Evolutionary conservation across 2,329 filamentous ascomycete genomes (phyloP), one percentile per base, ranked within the genome.

Genomic region (Fusarium sp.): DNA sequence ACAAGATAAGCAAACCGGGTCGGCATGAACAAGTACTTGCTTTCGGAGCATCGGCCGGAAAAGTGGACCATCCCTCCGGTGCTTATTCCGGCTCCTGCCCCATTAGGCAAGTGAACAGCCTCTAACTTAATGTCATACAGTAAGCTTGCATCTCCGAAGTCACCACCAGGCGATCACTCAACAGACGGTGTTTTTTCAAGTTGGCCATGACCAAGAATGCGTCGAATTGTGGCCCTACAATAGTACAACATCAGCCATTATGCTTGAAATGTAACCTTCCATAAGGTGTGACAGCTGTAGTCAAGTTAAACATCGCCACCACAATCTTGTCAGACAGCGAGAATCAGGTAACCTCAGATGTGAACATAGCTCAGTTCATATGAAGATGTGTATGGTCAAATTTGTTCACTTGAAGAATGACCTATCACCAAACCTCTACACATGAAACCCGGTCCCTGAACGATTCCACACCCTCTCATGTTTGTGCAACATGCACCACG

Each of bases 381-480:
- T 10, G 28, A 11, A 31, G 10, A 31, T 34, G 6, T 38, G 18
- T 22, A 20, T 46, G 33, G 13, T n/a, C 28, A 28, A 22, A 24
- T 17, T 28, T 24, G 24, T 14, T 24, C 20, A 26, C 38, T 18
- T 28, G 20, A 28, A 45, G 11, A 22, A 39, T 51, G 38, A 58
- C 20, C 40, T 53, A 42, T 69, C 62, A 63, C 50, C 7, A n/a
- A 39, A 28, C 33, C 24, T 45, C 43, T 46, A 11, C 11, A 26
- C 39, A 46, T 54, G 24, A 54, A 53, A 63, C 65, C 54, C 40
- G 34, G 61, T 46, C 50, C 64, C 45, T 65, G 57, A 31, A 20
- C 11, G 11, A 54, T 43, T 51, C 22, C 44, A 39, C 50, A 39
- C 44, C 48, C 46, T 56, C 51, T 38, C 34, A 22, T 36, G 45